A percentile compares a stretch with the other conserved stretches of the same genome.
Evolutionary conservation across 352 stramenopile genomes (phyloP).

Genomic region (Globisporangium emineosum): DNA sequence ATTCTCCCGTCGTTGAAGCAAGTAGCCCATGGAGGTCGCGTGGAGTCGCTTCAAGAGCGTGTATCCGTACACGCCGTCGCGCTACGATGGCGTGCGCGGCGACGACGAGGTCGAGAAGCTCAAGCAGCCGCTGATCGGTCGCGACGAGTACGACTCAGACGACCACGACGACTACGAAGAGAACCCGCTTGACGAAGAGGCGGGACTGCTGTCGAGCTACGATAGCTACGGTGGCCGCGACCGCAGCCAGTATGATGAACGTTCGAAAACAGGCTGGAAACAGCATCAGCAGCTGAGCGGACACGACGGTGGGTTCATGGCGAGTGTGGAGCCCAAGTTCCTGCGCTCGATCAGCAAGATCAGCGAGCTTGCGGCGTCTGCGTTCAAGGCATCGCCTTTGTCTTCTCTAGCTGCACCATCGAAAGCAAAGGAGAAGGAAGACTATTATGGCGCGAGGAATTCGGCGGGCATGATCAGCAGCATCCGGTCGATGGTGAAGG

Average conservation of each 20-base stretch:
- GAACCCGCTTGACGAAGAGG: constrained; percentile 17
- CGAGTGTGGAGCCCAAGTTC: constrained; percentile 27
- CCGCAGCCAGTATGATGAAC: neutral
- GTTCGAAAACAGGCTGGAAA: neutral
- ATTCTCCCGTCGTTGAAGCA: constrained; percentile 3
- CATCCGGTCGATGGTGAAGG: constrained; percentile 19
- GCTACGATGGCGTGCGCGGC: constrained; percentile 19
- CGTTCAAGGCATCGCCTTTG: constrained; percentile 9
- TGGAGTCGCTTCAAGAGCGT: constrained; percentile 21
- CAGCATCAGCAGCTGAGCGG: neutral
- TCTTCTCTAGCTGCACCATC: constrained; percentile 4
- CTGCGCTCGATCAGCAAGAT: constrained; percentile 19
- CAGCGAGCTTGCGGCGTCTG: constrained; percentile 11
- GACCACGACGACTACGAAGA: constrained; percentile 13
- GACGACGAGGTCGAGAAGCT: constrained; percentile 35
- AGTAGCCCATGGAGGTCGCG: constrained; percentile 12
- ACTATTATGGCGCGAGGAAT: neutral
- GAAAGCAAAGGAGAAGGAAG: constrained; percentile 1
- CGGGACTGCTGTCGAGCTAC: constrained; percentile 5
- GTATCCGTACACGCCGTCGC: constrained; percentile 23
- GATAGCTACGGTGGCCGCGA: neutral
- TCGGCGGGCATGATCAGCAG: constrained; percentile 8
- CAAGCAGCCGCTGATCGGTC: constrained; percentile 37
- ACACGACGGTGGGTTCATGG: constrained; percentile 2
- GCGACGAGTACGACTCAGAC: constrained; percentile 16